Evolutionary conservation across 1,284 basidiomycete genomes (phyloP).

Genomic region (Phenoliferia sp.): DNA sequence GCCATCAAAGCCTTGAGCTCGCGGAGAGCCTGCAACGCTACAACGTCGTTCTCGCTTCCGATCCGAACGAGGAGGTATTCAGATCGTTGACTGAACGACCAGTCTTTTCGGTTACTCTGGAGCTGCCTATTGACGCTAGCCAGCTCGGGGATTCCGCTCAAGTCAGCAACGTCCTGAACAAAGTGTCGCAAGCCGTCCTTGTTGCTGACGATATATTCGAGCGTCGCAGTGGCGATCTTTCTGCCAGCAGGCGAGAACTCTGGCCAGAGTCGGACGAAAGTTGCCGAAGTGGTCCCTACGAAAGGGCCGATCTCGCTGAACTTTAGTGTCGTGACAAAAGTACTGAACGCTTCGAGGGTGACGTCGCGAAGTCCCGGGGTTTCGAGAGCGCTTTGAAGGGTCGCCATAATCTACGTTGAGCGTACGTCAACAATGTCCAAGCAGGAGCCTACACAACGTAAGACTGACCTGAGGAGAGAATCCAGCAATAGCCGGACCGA

Average conservation of each 20-base stretch:
- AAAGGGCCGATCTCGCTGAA: constrained; percentile 74
- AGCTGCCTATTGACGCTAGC: constrained; percentile 51
- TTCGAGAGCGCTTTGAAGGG: constrained; percentile 80
- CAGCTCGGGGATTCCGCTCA: constrained; percentile 67
- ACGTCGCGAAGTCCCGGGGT: constrained; percentile 68
- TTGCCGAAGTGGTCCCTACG: constrained; percentile 82
- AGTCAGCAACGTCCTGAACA: constrained; percentile 72
- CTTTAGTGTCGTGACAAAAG: constrained; percentile 67
- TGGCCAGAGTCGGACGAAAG: constrained; percentile 74
- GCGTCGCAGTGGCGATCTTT: constrained; percentile 55
- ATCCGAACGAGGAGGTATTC: constrained; percentile 68
- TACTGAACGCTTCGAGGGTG: constrained; percentile 75
- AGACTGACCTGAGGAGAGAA: constrained; percentile 76
- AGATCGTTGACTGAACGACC: constrained; percentile 57
- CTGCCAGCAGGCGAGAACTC: constrained; percentile 56
- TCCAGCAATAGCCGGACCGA: constrained; percentile 65
- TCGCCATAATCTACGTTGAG: constrained; percentile 76
- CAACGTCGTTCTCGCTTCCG: constrained; percentile 73
- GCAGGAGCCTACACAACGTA: neutral
- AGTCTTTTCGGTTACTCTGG: constrained; percentile 49
- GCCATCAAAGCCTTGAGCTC: constrained; percentile 33
- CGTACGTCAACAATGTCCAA: neutral
- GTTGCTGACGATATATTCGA: constrained; percentile 66
- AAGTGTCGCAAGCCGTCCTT: constrained; percentile 53
- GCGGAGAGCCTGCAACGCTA: constrained; percentile 66